A percentile compares a stretch with the other conserved stretches of the same genome.
phyloP scores from a whole-genome alignment of 2,329 filamentous ascomycete species.

The Aspergillus aculeatinus region DNA sequence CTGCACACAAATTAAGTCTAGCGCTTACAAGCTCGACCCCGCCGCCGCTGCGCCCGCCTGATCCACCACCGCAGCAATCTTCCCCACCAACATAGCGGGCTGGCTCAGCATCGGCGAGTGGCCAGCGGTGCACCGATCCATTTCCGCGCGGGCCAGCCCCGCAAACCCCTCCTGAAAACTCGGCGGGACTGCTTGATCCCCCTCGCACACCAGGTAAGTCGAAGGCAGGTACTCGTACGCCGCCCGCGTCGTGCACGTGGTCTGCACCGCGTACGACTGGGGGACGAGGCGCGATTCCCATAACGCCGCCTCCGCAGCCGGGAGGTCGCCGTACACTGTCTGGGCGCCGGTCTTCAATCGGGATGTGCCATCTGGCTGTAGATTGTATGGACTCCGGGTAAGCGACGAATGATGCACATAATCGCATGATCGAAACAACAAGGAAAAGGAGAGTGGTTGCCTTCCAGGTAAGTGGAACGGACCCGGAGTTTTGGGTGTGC shows the following conservation, averaged over 20 bases:
- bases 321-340: constrained; percentile 7
- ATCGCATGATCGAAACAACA: too few relatives aligned
- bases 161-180: constrained; percentile 8
- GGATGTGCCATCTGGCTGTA: not conserved
- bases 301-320: not conserved
- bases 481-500: too few relatives aligned
- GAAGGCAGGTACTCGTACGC: constrained; percentile 11
- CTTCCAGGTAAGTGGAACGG: not conserved
- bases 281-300: constrained; percentile 9
- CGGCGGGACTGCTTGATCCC: not conserved
- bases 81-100: constrained; percentile 1
- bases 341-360: constrained; percentile 2
- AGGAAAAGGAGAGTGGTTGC: not conserved
- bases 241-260: not conserved
- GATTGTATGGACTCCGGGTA: too few relatives aligned
- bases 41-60: too few relatives aligned
- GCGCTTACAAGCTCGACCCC: not conserved
- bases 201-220: constrained; percentile 9
- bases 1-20: too few relatives aligned
- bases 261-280: constrained; percentile 8
- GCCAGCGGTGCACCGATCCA: constrained; percentile 1
- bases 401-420: too few relatives aligned
- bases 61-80: not conserved
- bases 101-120: constrained; percentile 14
- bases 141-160: not conserved